These are phyloP conservation scores for Dictyostelium discoideum DNA, from an alignment of 78 protist genomes.

Conservation along the genomic window DNA sequence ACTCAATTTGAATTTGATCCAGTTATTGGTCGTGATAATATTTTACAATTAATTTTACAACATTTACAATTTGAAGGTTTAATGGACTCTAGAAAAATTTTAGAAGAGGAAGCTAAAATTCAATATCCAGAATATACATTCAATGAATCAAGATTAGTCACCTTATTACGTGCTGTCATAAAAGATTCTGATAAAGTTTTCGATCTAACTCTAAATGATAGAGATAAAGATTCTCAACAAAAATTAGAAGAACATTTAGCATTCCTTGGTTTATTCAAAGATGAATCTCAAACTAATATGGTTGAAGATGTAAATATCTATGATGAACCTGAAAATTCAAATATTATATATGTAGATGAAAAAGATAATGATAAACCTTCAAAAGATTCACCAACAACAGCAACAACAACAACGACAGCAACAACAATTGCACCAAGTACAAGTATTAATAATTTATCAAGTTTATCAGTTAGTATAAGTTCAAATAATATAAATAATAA, in stretches of 20 bases:
- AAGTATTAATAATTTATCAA: neutral
- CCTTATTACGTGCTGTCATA: slow-evolving; percentile 36
- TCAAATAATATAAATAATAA: neutral
- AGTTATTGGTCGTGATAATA: slow-evolving; percentile 56
- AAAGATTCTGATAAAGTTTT: slow-evolving; percentile 68
- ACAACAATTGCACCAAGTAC: neutral
- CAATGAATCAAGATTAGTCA: slow-evolving; percentile 50
- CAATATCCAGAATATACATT: slow-evolving; percentile 66
- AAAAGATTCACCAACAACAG: neutral
- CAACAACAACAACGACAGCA: neutral
- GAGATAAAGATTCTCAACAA: slow-evolving; percentile 40
- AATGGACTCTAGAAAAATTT: slow-evolving; percentile 17
- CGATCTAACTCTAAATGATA: slow-evolving; percentile 40
- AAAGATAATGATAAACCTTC: slow-evolving; percentile 17
- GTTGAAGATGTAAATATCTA: slow-evolving; percentile 69
- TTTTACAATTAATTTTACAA: slow-evolving; percentile 64
- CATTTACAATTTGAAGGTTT: slow-evolving; percentile 78
- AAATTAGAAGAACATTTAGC: slow-evolving; percentile 66
- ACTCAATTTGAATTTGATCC: slow-evolving; percentile 62
- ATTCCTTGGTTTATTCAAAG: slow-evolving; percentile 58
- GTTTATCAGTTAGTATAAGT: neutral
- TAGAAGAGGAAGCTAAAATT: slow-evolving; percentile 63
- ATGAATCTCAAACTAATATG: slow-evolving; percentile 1
- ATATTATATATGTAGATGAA: slow-evolving; percentile 56
- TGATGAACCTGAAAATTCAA: slow-evolving; percentile 67